A percentile compares a stretch with the other conserved stretches of the same genome.
phyloP scores from a whole-genome alignment of 805 yeast genomes.

The Ogataea neopini region DNA sequence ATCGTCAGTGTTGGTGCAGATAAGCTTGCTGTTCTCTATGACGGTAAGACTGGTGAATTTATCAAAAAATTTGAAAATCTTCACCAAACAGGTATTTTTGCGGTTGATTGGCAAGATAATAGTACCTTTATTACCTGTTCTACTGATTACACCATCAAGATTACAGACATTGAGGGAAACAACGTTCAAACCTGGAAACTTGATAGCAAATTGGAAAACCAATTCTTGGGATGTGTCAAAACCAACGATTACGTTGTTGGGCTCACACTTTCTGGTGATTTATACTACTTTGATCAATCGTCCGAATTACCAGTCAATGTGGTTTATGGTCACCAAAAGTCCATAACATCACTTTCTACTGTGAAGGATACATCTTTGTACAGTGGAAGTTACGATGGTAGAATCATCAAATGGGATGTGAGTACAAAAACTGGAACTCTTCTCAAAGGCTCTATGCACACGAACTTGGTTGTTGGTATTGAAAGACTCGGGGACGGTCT shows the following conservation, averaged over 20 bases:
- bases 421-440: slow-evolving; percentile 37
- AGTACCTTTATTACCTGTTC: slow-evolving; percentile 77
- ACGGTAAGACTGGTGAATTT: slow-evolving; percentile 84
- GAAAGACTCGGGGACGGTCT: slow-evolving; percentile 29
- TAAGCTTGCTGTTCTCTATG: slow-evolving; percentile 72
- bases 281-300: slow-evolving; percentile 56
- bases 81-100: slow-evolving; percentile 82
- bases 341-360: slow-evolving; percentile 61
- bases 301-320: slow-evolving; percentile 39
- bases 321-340: slow-evolving; percentile 78
- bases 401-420: slow-evolving; percentile 59
- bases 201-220: slow-evolving; percentile 53
- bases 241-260: slow-evolving; percentile 62
- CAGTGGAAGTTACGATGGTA: slow-evolving; percentile 86
- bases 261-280: slow-evolving; percentile 68
- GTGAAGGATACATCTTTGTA: slow-evolving; percentile 29
- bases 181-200: slow-evolving; percentile 52
- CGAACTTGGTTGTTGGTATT: slow-evolving; percentile 65
- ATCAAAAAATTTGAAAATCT: slow-evolving; percentile 48
- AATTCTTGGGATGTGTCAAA: slow-evolving; percentile 78
- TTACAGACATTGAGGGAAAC: slow-evolving; percentile 57
- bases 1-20: slow-evolving; percentile 86
- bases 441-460: slow-evolving; percentile 49
- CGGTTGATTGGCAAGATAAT: slow-evolving; percentile 64
- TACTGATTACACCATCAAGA: slow-evolving; percentile 75